Evolutionary conservation across 306 rosid genomes (phyloP).

Genomic region (Psophocarpus tetragonolobus): DNA sequence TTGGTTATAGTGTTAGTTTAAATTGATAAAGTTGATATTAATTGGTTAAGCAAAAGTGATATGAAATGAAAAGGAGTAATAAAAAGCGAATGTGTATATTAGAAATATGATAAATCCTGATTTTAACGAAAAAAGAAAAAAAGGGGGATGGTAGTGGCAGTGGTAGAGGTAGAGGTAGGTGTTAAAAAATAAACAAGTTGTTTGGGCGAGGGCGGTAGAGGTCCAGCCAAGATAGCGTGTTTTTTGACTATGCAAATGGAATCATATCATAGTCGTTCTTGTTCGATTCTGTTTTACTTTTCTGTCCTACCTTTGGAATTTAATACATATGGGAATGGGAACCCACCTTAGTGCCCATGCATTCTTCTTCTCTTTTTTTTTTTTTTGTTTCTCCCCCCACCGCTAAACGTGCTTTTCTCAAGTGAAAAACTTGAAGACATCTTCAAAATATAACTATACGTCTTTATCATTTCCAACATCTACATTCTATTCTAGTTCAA

Average conservation of each 20-base stretch:
- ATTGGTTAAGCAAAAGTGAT: no score
- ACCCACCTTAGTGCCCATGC: neutral
- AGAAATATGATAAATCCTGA: no score
- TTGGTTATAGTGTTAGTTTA: no score
- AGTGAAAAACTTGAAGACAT: neutral
- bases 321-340: constrained; percentile 1
- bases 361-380: no score
- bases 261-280: neutral
- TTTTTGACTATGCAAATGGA: constrained; percentile 12
- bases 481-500: constrained; percentile 28
- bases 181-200: no score
- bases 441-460: neutral
- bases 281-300: neutral
- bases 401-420: neutral
- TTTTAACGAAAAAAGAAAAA: no score
- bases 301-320: neutral
- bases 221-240: constrained; percentile 4
- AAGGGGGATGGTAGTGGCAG: no score
- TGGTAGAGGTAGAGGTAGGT: no score
- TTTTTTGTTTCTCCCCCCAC: neutral
- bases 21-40: no score
- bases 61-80: no score
- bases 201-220: constrained; percentile 4
- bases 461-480: neutral
- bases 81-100: no score